Percentiles rank a stretch among this genome's conserved stretches.
These are phyloP conservation scores for Zoysia japonica DNA, from an alignment of 176 grass and related monocot genomes.

Conservation along the genomic window DNA sequence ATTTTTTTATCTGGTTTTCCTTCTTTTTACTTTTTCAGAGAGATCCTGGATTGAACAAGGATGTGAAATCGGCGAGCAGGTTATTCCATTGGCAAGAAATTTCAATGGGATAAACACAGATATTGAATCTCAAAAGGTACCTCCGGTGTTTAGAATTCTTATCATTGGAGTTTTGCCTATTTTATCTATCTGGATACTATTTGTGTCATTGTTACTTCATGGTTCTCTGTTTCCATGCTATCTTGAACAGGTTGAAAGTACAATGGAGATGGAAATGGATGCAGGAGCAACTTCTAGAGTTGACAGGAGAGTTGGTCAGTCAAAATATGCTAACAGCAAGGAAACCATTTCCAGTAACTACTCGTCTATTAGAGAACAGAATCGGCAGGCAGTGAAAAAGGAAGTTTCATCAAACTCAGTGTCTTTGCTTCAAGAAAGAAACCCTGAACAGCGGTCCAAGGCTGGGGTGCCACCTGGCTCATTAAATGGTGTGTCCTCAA, in stretches of 20 bases:
- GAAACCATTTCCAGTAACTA: constrained; percentile 81
- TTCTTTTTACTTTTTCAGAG: constrained; percentile 53
- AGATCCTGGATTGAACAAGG: constrained; percentile 96
- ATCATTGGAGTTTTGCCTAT: constrained; percentile 8
- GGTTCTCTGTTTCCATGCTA: constrained; percentile 9
- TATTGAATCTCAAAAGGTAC: constrained; percentile 68
- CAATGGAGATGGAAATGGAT: constrained; percentile 56
- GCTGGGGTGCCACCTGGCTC: constrained; percentile 22
- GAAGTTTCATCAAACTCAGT: constrained; percentile 65
- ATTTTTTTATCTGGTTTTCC: no score
- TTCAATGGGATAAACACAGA: constrained; percentile 74
- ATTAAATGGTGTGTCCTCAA: constrained; percentile 58
- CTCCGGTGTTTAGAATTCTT: constrained; percentile 35
- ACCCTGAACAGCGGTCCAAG: constrained; percentile 46
- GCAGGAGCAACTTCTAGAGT: constrained; percentile 44
- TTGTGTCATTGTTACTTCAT: background rate
- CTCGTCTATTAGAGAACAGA: constrained; percentile 72
- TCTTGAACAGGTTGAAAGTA: constrained; percentile 57
- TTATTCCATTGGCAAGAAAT: constrained; percentile 97
- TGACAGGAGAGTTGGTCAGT: constrained; percentile 44
- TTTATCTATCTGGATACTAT: constrained; percentile 13
- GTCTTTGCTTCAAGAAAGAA: constrained; percentile 71
- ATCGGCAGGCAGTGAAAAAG: constrained; percentile 45
- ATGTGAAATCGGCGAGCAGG: constrained; percentile 88
- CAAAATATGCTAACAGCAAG: constrained; percentile 62